Conservation (phyloP, 1,284 basidiomycete species). For the Microbotryomycetes sp. region DNA sequence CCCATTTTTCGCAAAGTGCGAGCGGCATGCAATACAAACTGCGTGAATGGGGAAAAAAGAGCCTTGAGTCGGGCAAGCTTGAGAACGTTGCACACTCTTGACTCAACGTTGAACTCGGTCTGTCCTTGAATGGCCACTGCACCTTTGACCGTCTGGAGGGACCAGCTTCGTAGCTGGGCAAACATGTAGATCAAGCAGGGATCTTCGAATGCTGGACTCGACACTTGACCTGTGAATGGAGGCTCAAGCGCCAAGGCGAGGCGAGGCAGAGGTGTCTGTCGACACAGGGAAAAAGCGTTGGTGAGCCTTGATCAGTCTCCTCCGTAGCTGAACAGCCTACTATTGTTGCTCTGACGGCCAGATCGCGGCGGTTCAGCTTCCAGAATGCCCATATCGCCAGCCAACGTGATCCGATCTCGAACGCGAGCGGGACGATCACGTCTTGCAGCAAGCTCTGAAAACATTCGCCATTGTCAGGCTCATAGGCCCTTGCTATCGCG, state of each 20-base stretch:
- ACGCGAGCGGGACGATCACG: constrained; percentile 74
- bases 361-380: constrained; percentile 73
- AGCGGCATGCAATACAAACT: constrained; percentile 83
- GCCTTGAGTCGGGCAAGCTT: neutral
- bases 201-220: constrained; percentile 84
- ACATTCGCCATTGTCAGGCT: constrained; percentile 74
- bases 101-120: constrained; percentile 66
- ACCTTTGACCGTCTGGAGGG: constrained; percentile 82
- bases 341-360: constrained; percentile 74
- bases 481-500: constrained; percentile 73
- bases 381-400: constrained; percentile 97
- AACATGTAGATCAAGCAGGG: constrained; percentile 83
- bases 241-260: constrained; percentile 54
- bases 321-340: constrained; percentile 48
- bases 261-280: constrained; percentile 63
- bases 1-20: constrained; percentile 89
- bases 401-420: constrained; percentile 82
- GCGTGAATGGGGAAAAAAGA: neutral
- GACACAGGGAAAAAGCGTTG: constrained; percentile 4
- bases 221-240: constrained; percentile 55
- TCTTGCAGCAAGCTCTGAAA: constrained; percentile 62
- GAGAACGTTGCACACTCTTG: too few species aligned
- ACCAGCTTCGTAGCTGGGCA: constrained; percentile 79
- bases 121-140: constrained; percentile 79
- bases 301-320: neutral